Percentiles rank a stretch among this genome's conserved stretches.
These are phyloP conservation scores for Actinidia arguta DNA, from an alignment of 179 eudicot genomes.

Conservation along the genomic window DNA sequence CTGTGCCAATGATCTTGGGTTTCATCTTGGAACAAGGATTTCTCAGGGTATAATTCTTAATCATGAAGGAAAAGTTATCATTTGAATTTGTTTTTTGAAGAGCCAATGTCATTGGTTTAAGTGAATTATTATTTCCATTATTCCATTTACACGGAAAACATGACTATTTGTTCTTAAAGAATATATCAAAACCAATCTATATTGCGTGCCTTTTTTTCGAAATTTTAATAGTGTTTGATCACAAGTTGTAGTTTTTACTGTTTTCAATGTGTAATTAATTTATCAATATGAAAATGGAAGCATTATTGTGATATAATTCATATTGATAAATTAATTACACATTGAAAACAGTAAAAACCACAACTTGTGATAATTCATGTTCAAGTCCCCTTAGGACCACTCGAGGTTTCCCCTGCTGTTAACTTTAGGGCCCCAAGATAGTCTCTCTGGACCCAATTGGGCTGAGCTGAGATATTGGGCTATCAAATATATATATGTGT, in stretches of 20 bases:
- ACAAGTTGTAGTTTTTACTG: neutral
- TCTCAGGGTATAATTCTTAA: conserved; percentile 59
- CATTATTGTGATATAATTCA: neutral
- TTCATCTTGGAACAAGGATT: conserved; percentile 95
- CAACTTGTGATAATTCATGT: too few species aligned
- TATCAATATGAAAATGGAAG: neutral
- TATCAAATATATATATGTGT: too few species aligned
- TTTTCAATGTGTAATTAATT: neutral
- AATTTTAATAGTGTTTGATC: too few species aligned
- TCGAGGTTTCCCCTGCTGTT: too few species aligned
- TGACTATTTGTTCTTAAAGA: neutral
- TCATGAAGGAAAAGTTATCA: neutral
- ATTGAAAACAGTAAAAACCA: too few species aligned
- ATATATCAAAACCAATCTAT: neutral
- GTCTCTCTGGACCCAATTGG: too few species aligned
- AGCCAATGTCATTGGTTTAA: neutral
- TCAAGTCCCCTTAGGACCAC: too few species aligned
- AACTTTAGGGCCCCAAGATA: too few species aligned
- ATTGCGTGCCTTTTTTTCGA: neutral
- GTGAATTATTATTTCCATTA: neutral
- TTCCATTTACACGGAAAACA: neutral
- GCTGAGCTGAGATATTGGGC: too few species aligned
- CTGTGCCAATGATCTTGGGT: conserved; percentile 94
- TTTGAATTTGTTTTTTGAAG: neutral
- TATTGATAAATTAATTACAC: too few species aligned